Evolutionary conservation across 371 early-diverging fungal genomes (phyloP), one percentile per base, ranked within the genome.

Genomic region (Capillidium heterosporum): DNA sequence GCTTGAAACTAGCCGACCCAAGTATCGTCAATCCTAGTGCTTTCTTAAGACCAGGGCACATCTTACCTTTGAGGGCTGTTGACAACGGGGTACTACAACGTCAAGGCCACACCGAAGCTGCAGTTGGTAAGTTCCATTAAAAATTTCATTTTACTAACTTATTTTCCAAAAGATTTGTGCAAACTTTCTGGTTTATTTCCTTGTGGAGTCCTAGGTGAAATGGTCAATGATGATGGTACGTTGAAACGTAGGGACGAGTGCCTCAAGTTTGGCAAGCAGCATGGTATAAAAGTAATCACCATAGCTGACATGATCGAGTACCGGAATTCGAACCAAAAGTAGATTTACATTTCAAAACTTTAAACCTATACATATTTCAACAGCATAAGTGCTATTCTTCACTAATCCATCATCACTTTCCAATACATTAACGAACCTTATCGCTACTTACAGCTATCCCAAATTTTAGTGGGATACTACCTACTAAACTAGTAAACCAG

Each of bases 201-300:
- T 15, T 91, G 83, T 0, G 91, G 87, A 1, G 92, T 89, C 32
- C 89, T 97, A 51, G 85, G 87, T 61, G 95, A 97, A 67, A 59
- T 96, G 27, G 84, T 91, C 39, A 84, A 85, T 48, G 95, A 95
- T 53, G 86, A 90, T 60, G 95, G 97, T 2, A 75, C 76, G 1
- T 91, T 94, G 92, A 91, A 91, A 46, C 75, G 97, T 50, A 69
- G 95, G 40, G 91, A 94, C 65, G 95, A 95, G 62, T 83, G 93
- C 57, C 70, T 72, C 55, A 69, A 62, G 41, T 90, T 97, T 76
- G 85, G 87, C 19, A 73, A 74, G 60, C 75, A 82, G 63, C 87
- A 86, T 64, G 74, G 74, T 5, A 72, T 97, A 58, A 87, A 80
- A 66, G 64, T 95, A 63, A 81, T 95, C 43, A 89, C 90, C 2